Percentiles rank a stretch among this genome's conserved stretches.
Evolutionary conservation across 2,329 filamentous ascomycete species (phyloP).

Genomic region (Dactylella cylindrospora): DNA sequence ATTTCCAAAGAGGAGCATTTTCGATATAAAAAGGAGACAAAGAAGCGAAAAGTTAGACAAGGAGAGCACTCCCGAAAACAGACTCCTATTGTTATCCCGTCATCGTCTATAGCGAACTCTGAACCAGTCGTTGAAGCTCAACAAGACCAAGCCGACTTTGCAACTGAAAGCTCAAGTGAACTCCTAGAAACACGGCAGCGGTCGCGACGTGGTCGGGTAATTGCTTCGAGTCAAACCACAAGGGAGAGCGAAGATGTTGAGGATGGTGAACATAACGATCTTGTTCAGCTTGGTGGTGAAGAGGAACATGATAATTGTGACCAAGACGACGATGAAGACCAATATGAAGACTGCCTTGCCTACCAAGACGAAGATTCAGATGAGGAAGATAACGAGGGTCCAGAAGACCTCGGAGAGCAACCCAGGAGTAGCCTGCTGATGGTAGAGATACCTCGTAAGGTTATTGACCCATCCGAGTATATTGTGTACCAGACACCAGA

Average conservation of each 20-base stretch:
- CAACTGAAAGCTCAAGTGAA: not conserved
- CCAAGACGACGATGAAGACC: not conserved
- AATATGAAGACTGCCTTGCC: not conserved
- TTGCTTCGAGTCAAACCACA: slow-evolving; percentile 26
- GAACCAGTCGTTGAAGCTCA: not conserved
- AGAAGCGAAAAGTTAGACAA: slow-evolving; percentile 1
- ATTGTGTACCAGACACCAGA: slow-evolving; percentile 9
- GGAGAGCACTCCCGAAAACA: no score
- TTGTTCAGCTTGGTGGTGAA: no score
- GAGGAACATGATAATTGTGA: not conserved
- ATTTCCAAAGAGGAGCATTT: slow-evolving; percentile 3
- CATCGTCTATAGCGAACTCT: slow-evolving; percentile 19
- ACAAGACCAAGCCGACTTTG: not conserved
- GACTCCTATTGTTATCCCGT: slow-evolving; percentile 16
- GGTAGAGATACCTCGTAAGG: no score
- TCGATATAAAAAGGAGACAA: slow-evolving; percentile 5
- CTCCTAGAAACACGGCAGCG: slow-evolving; percentile 3
- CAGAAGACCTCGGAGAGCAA: no score
- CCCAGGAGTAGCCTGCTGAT: no score
- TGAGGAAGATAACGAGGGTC: not conserved
- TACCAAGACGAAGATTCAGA: not conserved
- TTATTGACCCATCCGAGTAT: slow-evolving; percentile 8
- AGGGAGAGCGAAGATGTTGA: no score
- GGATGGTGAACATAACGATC: no score
- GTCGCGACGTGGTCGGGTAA: slow-evolving; percentile 9